Conservation (phyloP, 805 yeast species). For the Yamadazyma sp. region DNA sequence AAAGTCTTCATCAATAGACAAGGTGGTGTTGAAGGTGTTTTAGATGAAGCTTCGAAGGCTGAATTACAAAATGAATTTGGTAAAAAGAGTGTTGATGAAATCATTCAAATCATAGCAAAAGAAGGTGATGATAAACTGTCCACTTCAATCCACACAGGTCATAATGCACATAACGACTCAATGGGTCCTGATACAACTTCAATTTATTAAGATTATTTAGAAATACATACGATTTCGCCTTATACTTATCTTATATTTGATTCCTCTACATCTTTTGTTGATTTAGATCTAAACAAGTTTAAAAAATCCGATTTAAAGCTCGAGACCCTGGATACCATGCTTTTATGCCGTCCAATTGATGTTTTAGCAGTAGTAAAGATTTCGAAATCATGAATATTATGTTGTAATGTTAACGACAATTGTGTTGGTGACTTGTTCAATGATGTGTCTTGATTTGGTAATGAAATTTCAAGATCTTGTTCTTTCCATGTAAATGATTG, state of each 20-base stretch:
- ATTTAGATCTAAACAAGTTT: background rate
- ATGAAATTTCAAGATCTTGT: too few species aligned
- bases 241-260: background rate
- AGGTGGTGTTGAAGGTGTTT: conserved; percentile 70
- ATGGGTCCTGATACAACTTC: conserved; percentile 11
- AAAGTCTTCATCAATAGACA: conserved; percentile 59
- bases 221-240: background rate
- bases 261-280: conserved; percentile 2
- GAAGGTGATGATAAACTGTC: conserved; percentile 52
- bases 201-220: conserved; percentile 2
- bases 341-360: background rate
- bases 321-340: conserved; percentile 2
- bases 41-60: conserved; percentile 67
- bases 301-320: conserved; percentile 3
- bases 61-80: conserved; percentile 72
- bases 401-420: too few species aligned
- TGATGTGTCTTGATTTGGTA: too few species aligned
- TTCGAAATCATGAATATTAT: too few species aligned
- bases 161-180: conserved; percentile 46
- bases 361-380: conserved; percentile 5
- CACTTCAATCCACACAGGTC: conserved; percentile 18
- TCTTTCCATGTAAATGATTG: background rate
- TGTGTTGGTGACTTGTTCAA: too few species aligned
- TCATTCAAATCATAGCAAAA: conserved; percentile 55
- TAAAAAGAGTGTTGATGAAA: conserved; percentile 48